These are phyloP conservation scores for Paecilomyces fulvus DNA, from an alignment of 2,329 filamentous ascomycete species.

Conservation along the genomic window DNA sequence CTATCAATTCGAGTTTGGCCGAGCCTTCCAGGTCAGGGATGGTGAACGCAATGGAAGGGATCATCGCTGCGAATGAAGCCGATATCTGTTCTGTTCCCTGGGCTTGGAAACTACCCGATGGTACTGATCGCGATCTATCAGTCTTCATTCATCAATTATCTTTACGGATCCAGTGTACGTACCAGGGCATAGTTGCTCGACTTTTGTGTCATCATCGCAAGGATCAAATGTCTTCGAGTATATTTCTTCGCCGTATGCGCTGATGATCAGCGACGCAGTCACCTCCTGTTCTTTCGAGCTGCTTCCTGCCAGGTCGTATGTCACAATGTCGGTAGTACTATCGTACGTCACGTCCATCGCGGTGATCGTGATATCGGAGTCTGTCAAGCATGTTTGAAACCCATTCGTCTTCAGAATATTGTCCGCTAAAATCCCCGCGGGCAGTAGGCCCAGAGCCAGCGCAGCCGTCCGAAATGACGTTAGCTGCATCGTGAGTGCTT, in stretches of 20 bases:
- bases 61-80: slow-evolving; percentile 58
- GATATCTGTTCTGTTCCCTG: slow-evolving; percentile 65
- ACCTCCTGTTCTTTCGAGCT: slow-evolving; percentile 71
- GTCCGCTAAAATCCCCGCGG: slow-evolving; percentile 46
- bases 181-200: slow-evolving; percentile 75
- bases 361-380: slow-evolving; percentile 58
- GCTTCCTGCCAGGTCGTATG: slow-evolving; percentile 73
- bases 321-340: slow-evolving; percentile 61
- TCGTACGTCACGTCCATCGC: slow-evolving; percentile 72
- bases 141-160: slow-evolving; percentile 1
- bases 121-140: slow-evolving; percentile 46
- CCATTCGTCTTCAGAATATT: slow-evolving; percentile 73
- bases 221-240: slow-evolving; percentile 79
- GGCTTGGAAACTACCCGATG: slow-evolving; percentile 64
- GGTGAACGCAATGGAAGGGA: slow-evolving; percentile 81
- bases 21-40: slow-evolving; percentile 83
- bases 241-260: slow-evolving; percentile 73
- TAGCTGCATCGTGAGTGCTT: slow-evolving; percentile 16
- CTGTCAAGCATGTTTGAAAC: slow-evolving; percentile 61
- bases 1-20: slow-evolving; percentile 67
- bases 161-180: slow-evolving; percentile 22
- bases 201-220: slow-evolving; percentile 58
- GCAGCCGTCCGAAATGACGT: slow-evolving; percentile 11
- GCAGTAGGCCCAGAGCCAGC: slow-evolving; percentile 18
- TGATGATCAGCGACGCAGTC: slow-evolving; percentile 64